These are phyloP conservation scores for Rhytidiadelphus loreus DNA, from an alignment of 225 moss, liverwort and hornwort species.

Conservation along the genomic window DNA sequence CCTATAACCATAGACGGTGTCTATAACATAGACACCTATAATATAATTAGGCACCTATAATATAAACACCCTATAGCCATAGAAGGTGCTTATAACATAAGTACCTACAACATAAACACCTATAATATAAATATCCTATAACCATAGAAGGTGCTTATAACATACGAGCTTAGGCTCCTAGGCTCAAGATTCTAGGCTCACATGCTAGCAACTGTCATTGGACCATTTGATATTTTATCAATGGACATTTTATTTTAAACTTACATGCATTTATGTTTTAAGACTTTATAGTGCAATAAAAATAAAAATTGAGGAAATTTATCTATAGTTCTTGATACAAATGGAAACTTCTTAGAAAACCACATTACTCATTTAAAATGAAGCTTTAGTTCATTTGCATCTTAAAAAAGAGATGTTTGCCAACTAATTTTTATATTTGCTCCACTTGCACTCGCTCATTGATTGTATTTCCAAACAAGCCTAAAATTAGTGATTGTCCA, in stretches of 20 bases:
- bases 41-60: too few relatives aligned
- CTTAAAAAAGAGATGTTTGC: not conserved
- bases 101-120: too few relatives aligned
- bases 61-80: too few relatives aligned
- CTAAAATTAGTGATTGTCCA: not conserved
- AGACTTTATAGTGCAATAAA: not conserved
- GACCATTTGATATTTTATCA: not conserved
- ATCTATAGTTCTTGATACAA: not conserved
- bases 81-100: too few relatives aligned
- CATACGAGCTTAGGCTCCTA: too few relatives aligned
- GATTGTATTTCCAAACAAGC: not conserved
- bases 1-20: too few relatives aligned
- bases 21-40: too few relatives aligned
- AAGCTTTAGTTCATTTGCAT: not conserved
- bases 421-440: not conserved
- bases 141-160: too few relatives aligned
- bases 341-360: fast-evolving
- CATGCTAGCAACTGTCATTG: too few relatives aligned
- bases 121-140: too few relatives aligned
- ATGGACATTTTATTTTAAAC: not conserved
- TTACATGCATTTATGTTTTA: not conserved
- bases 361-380: not conserved
- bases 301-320: not conserved
- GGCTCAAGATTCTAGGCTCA: too few relatives aligned
- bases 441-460: fast-evolving